phyloP scores from a whole-genome alignment of 139 green algal species.

The Micromonas pusilla region DNA sequence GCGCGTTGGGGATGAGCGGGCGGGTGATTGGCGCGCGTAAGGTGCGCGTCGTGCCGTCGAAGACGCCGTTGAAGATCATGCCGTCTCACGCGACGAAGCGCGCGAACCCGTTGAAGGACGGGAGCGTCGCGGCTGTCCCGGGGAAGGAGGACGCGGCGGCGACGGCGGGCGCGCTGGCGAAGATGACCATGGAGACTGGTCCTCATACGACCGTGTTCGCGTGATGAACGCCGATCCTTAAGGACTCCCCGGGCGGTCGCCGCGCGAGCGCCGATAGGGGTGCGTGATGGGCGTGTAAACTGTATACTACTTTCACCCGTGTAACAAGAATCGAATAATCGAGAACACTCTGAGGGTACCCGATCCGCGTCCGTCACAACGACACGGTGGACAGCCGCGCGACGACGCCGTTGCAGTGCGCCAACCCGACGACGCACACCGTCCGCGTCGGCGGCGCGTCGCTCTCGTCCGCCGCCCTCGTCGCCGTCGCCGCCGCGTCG shows the following conservation, averaged over 20 bases:
- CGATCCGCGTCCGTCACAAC: too few relatives aligned
- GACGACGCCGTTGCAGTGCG: constrained; percentile 23
- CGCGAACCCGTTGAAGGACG: not conserved
- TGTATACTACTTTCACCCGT: too few relatives aligned
- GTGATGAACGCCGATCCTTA: too few relatives aligned
- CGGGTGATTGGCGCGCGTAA: not conserved
- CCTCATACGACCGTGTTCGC: too few relatives aligned
- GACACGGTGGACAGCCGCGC: not conserved
- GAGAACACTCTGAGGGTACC: too few relatives aligned
- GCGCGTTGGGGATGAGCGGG: not conserved
- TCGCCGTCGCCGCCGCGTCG: not conserved
- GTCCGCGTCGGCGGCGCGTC: not conserved
- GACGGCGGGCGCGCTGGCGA: not conserved
- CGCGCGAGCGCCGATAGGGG: too few relatives aligned
- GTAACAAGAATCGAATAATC: too few relatives aligned
- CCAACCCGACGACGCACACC: constrained; percentile 10
- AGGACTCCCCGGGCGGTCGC: too few relatives aligned
- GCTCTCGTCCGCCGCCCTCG: not conserved
- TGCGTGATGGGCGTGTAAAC: too few relatives aligned
- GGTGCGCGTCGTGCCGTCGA: not conserved
- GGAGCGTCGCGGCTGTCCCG: not conserved
- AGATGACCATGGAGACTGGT: not conserved
- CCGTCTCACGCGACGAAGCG: not conserved
- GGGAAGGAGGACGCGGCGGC: not conserved
- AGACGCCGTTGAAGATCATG: constrained; percentile 11